A percentile compares a stretch with the other conserved stretches of the same genome.
phyloP scores from a whole-genome alignment of 2,329 filamentous ascomycete species.

The Penicillium crustosum region DNA sequence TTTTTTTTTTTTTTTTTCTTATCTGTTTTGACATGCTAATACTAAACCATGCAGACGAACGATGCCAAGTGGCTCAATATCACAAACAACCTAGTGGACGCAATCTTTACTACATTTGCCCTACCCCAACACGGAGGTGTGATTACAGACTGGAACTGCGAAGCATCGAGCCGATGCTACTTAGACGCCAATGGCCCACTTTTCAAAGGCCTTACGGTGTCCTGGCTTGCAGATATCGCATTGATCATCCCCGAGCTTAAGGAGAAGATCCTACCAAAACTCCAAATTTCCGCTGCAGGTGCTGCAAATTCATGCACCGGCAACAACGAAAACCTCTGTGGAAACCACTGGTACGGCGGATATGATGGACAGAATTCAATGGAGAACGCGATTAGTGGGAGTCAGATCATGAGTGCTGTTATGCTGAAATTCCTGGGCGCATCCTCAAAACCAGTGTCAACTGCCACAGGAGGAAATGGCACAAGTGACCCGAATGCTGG shows the following conservation, averaged over 20 bases:
- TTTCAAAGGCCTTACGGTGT: slow-evolving; percentile 70
- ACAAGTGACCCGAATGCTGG: slow-evolving; percentile 1
- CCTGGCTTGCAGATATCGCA: slow-evolving; percentile 61
- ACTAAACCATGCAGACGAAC: neutral
- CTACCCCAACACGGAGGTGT: neutral
- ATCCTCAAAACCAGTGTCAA: slow-evolving; percentile 2
- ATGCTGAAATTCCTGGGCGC: neutral
- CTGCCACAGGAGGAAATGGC: neutral
- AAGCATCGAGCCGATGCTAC: slow-evolving; percentile 60
- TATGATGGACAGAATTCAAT: slow-evolving; percentile 63
- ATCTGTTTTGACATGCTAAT: neutral
- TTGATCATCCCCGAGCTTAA: slow-evolving; percentile 60
- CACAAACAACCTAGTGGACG: neutral
- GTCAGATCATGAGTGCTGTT: slow-evolving; percentile 52
- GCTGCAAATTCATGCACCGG: slow-evolving; percentile 63
- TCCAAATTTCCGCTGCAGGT: slow-evolving; percentile 58
- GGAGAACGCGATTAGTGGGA: slow-evolving; percentile 66
- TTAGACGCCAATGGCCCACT: slow-evolving; percentile 61
- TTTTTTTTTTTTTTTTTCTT: too few relatives aligned
- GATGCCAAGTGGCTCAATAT: slow-evolving; percentile 1
- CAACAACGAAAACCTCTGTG: slow-evolving; percentile 58
- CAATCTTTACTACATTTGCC: slow-evolving; percentile 1
- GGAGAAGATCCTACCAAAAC: slow-evolving; percentile 55
- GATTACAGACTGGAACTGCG: slow-evolving; percentile 41
- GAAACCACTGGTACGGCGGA: slow-evolving; percentile 58